phyloP scores from a whole-genome alignment of 2,329 filamentous ascomycete genomes.

The Didymella exigua region DNA sequence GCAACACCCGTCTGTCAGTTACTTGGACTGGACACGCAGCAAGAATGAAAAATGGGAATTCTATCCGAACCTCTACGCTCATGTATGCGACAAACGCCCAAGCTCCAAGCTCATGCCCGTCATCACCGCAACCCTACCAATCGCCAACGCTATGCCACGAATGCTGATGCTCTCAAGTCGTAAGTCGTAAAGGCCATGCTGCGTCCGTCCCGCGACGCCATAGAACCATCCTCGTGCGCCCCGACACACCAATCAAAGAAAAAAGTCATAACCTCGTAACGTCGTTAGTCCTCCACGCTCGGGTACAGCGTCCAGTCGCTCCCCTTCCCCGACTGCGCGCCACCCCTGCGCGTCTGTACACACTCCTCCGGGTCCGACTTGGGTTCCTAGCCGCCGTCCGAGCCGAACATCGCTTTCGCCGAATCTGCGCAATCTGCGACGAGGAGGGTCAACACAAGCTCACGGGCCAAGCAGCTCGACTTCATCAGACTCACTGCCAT shows the following conservation, averaged over 20 bases:
- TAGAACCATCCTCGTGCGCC: neutral
- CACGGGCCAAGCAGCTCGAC: constrained; percentile 30
- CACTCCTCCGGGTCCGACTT: neutral
- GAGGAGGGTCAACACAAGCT: neutral
- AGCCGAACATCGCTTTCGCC: neutral
- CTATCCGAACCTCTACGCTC: constrained; percentile 3
- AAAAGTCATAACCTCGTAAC: neutral
- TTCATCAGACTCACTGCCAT: constrained; percentile 46
- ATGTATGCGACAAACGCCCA: constrained; percentile 4
- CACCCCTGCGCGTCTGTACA: neutral
- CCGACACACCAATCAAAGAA: neutral
- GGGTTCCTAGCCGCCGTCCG: neutral
- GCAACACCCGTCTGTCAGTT: neutral
- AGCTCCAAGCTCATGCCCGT: constrained; percentile 8
- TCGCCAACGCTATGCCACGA: constrained; percentile 21
- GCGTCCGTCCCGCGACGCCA: neutral
- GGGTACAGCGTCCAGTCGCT: neutral
- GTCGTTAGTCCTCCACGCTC: neutral
- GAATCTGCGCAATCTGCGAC: neutral
- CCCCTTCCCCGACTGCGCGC: neutral
- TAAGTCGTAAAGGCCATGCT: too few relatives aligned
- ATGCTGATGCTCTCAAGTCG: too few relatives aligned
- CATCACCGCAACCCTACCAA: constrained; percentile 3
- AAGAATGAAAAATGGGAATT: constrained; percentile 3
- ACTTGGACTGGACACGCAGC: neutral